Evolutionary conservation across 208 protist species (phyloP).

Genomic region (Leishmania martiniquensis): DNA sequence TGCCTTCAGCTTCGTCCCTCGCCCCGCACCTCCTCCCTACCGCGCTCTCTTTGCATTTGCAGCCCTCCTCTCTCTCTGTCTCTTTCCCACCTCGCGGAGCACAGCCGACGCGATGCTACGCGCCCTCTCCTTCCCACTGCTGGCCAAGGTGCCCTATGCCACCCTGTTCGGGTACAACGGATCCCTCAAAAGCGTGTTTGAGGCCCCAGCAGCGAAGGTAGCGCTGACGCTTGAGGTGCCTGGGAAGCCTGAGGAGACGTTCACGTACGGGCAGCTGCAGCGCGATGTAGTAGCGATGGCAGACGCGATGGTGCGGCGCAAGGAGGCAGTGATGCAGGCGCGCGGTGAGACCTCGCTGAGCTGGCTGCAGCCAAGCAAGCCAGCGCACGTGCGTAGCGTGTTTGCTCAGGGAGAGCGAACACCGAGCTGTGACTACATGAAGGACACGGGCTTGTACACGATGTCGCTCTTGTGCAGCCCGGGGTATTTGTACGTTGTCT

Average conservation of each 20-base stretch:
- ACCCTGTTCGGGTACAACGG: slow-evolving; percentile 78
- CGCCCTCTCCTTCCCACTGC: slow-evolving; percentile 8
- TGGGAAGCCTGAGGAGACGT: slow-evolving; percentile 36
- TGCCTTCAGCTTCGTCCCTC: background rate
- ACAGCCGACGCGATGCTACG: slow-evolving; percentile 43
- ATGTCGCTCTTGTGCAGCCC: slow-evolving; percentile 59
- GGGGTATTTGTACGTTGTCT: slow-evolving; percentile 78
- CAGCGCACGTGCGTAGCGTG: slow-evolving; percentile 59
- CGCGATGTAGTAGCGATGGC: slow-evolving; percentile 77
- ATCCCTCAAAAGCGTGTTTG: slow-evolving; percentile 74
- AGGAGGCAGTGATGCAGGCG: slow-evolving; percentile 45
- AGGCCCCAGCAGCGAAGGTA: slow-evolving; percentile 51
- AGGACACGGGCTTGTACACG: slow-evolving; percentile 74
- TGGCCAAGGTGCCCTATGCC: slow-evolving; percentile 69
- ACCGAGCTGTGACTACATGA: slow-evolving; percentile 68
- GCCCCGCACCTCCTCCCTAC: background rate
- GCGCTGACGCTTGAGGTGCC: slow-evolving; percentile 78
- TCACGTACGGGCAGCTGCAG: slow-evolving; percentile 83
- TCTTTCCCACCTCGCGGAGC: background rate
- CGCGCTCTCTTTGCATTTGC: background rate
- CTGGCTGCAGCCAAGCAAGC: slow-evolving; percentile 69
- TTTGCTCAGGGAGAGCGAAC: slow-evolving; percentile 61
- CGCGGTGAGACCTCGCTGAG: slow-evolving; percentile 43
- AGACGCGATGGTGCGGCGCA: slow-evolving; percentile 54
- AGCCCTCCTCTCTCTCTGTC: background rate